Conservation (phyloP, 169 alveolate species). For the Eimeria brunetti region DNA sequence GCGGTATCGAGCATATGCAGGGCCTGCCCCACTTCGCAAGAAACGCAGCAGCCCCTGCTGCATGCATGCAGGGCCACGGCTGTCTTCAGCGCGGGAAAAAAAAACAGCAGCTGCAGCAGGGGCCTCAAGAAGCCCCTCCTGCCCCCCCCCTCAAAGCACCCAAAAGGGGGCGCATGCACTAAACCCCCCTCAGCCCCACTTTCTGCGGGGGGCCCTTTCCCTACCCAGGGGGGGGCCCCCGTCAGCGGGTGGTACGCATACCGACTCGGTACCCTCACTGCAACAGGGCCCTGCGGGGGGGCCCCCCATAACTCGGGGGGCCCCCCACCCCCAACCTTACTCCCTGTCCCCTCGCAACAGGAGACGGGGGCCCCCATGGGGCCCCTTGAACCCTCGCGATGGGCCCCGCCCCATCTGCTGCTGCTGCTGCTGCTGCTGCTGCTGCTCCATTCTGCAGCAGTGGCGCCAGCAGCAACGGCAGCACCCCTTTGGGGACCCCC, state of each 20-base stretch:
- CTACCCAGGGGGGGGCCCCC: conserved; percentile 40
- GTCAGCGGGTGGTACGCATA: conserved; percentile 18
- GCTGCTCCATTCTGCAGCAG: not conserved
- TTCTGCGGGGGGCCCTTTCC: not conserved
- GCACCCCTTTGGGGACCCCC: not conserved
- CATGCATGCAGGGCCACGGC: conserved; percentile 41
- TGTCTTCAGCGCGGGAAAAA: not conserved
- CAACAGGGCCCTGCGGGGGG: conserved; percentile 1
- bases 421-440: too few relatives aligned
- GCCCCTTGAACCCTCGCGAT: not conserved
- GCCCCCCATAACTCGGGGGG: conserved; percentile 5
- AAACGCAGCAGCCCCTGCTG: not conserved
- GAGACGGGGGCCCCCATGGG: not conserved
- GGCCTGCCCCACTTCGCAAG: conserved; percentile 44
- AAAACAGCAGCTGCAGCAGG: not conserved
- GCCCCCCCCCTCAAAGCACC: conserved; percentile 42
- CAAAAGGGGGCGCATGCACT: conserved; percentile 4
- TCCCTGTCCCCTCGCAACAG: not conserved
- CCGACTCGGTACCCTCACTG: conserved; percentile 31
- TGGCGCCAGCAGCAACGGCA: not conserved
- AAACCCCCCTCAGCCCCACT: not conserved
- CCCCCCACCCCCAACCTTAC: not conserved
- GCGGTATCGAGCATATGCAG: conserved; percentile 69
- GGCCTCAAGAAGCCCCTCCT: conserved; percentile 30
- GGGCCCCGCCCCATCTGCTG: not conserved